These are phyloP conservation scores for Vinca minor DNA, from an alignment of 257 asterid genomes.

Conservation along the genomic window DNA sequence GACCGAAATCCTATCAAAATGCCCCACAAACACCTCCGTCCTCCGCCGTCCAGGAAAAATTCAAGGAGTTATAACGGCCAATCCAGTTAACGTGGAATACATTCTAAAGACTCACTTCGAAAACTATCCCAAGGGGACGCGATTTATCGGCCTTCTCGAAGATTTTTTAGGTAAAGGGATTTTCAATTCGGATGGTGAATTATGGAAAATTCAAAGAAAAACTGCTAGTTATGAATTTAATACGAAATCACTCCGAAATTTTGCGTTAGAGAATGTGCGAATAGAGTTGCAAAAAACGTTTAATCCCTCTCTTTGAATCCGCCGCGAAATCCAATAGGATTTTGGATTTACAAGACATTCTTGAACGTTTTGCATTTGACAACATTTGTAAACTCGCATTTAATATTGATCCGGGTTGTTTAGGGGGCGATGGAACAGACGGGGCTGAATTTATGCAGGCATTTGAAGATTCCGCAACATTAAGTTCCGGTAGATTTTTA, in stretches of 20 bases:
- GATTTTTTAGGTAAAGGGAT: constrained; percentile 78
- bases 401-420: constrained; percentile 65
- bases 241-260: constrained; percentile 71
- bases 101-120: constrained; percentile 65
- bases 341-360: constrained; percentile 62
- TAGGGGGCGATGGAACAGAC: constrained; percentile 52
- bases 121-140: constrained; percentile 68
- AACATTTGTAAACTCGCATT: constrained; percentile 70
- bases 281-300: constrained; percentile 39
- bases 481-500: constrained; percentile 72
- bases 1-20: constrained; percentile 39
- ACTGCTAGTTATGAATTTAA: constrained; percentile 86
- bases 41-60: constrained; percentile 67
- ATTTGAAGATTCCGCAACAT: constrained; percentile 66
- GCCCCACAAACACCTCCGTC: constrained; percentile 54
- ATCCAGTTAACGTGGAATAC: constrained; percentile 57
- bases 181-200: constrained; percentile 61
- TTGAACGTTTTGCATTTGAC: constrained; percentile 78
- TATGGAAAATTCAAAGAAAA: constrained; percentile 69
- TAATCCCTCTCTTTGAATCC: constrained; percentile 43
- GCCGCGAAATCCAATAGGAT: constrained; percentile 21
- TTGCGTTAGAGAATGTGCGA: constrained; percentile 53
- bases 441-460: constrained; percentile 70
- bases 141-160: constrained; percentile 43
- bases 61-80: constrained; percentile 69